Conservation (phyloP, 306 rosid species). For the Luffa acutangula region DNA sequence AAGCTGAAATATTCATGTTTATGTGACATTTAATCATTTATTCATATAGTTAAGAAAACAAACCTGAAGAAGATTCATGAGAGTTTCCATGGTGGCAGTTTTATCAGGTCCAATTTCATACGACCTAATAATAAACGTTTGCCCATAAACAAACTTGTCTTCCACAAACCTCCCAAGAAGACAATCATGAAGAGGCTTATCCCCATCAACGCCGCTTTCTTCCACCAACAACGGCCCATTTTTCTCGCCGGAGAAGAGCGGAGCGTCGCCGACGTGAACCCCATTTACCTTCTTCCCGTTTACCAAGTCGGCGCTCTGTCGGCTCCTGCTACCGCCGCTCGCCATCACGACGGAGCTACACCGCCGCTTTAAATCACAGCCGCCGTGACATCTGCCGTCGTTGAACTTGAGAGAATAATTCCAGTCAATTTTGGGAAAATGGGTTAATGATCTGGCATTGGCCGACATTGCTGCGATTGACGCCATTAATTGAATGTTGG, state of each 20-base stretch:
- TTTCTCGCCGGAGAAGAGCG: neutral
- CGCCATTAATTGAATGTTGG: neutral
- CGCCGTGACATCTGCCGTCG: neutral
- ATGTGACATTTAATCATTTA: too few relatives aligned
- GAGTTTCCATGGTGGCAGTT: slow-evolving; percentile 73
- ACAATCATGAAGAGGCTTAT: slow-evolving; percentile 32
- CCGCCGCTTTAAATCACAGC: neutral
- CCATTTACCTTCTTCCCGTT: slow-evolving; percentile 53
- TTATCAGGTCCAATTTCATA: slow-evolving; percentile 89
- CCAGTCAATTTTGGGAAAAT: neutral
- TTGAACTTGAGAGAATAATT: neutral
- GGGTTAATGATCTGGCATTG: neutral
- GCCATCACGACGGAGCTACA: slow-evolving; percentile 12
- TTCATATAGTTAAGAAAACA: too few relatives aligned
- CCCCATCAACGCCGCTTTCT: neutral
- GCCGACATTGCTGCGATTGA: neutral
- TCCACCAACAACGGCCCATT: neutral
- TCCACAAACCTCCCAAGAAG: slow-evolving; percentile 67
- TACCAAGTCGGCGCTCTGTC: slow-evolving; percentile 17
- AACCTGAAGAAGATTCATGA: slow-evolving; percentile 83
- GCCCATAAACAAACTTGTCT: slow-evolving; percentile 57
- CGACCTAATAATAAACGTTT: slow-evolving; percentile 66
- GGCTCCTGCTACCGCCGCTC: slow-evolving; percentile 8
- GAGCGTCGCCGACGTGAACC: slow-evolving; percentile 17
- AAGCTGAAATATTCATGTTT: too few relatives aligned